phyloP scores from a whole-genome alignment of 768 basidiomycete species.

The Lactifluus piperatus region DNA sequence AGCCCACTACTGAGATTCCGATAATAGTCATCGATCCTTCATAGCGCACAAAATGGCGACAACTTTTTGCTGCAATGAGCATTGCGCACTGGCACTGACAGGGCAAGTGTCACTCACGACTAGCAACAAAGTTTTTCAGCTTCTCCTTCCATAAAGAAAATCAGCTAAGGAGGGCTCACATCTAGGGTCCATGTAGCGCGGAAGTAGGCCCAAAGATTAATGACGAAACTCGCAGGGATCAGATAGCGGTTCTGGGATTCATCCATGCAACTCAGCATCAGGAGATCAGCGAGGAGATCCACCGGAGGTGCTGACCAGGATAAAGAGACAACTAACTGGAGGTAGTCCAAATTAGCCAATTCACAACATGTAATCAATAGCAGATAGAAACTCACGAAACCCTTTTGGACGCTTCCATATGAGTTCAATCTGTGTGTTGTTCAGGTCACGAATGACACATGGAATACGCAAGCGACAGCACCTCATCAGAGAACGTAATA shows the following conservation, averaged over 20 bases:
- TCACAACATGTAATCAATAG: not conserved
- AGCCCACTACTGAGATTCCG: conserved; percentile 41
- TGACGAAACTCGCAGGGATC: conserved; percentile 52
- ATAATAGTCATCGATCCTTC: conserved; percentile 41
- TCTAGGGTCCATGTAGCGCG: conserved; percentile 15
- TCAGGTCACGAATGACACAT: not conserved
- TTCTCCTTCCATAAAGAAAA: not conserved
- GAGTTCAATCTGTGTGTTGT: conserved; percentile 34
- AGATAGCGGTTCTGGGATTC: conserved; percentile 50
- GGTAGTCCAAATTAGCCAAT: not conserved
- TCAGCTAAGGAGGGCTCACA: conserved; percentile 10
- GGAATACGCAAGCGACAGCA: conserved; percentile 7
- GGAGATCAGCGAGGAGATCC: not conserved
- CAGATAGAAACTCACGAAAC: conserved; percentile 29
- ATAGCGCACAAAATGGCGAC: conserved; percentile 27
- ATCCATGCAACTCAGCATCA: not conserved
- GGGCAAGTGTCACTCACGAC: not conserved
- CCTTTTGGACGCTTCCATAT: conserved; percentile 46
- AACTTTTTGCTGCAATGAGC: not conserved
- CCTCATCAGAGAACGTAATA: conserved; percentile 42
- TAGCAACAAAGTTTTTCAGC: conserved; percentile 39
- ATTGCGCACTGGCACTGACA: not conserved
- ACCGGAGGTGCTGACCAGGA: conserved; percentile 26
- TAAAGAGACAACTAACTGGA: conserved; percentile 30
- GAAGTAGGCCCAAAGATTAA: conserved; percentile 37